Percentiles rank a stretch among this genome's conserved stretches.
Conservation (phyloP, 2,329 filamentous ascomycete genomes). For the Aspergillus fischeri region DNA sequence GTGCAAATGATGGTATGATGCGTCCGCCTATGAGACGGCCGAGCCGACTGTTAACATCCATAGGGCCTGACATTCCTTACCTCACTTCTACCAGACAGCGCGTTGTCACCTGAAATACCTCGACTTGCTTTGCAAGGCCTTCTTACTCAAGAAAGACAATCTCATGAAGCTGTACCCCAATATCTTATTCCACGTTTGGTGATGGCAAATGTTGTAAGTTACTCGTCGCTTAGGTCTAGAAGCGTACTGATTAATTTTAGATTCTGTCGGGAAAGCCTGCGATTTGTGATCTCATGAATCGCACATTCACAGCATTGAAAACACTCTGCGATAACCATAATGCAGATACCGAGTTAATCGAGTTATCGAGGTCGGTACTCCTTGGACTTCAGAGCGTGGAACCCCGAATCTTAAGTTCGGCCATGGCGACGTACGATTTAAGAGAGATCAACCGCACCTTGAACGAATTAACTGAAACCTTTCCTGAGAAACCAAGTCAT, state of each 20-base stretch:
- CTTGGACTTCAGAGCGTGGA: slow-evolving; percentile 17
- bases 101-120: slow-evolving; percentile 25
- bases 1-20: slow-evolving; percentile 33
- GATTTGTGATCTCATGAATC: slow-evolving; percentile 19
- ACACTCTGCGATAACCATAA: not conserved
- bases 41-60: not conserved
- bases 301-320: slow-evolving; percentile 20
- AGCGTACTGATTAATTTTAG: slow-evolving; percentile 13
- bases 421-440: slow-evolving; percentile 8
- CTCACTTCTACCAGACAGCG: slow-evolving; percentile 21
- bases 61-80: slow-evolving; percentile 32
- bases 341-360: slow-evolving; percentile 13
- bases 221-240: not conserved
- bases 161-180: slow-evolving; percentile 20
- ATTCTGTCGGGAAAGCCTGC: slow-evolving; percentile 18
- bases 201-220: slow-evolving; percentile 37
- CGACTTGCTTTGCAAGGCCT: slow-evolving; percentile 21
- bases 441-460: slow-evolving; percentile 15
- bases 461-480: slow-evolving; percentile 14
- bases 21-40: not conserved
- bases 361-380: slow-evolving; percentile 23
- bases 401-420: slow-evolving; percentile 4
- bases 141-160: slow-evolving; percentile 18
- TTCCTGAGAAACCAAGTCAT: slow-evolving; percentile 15
- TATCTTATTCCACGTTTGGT: slow-evolving; percentile 26